Conservation (phyloP, 208 protist genomes). For the Trypanosoma conorhini region DNA sequence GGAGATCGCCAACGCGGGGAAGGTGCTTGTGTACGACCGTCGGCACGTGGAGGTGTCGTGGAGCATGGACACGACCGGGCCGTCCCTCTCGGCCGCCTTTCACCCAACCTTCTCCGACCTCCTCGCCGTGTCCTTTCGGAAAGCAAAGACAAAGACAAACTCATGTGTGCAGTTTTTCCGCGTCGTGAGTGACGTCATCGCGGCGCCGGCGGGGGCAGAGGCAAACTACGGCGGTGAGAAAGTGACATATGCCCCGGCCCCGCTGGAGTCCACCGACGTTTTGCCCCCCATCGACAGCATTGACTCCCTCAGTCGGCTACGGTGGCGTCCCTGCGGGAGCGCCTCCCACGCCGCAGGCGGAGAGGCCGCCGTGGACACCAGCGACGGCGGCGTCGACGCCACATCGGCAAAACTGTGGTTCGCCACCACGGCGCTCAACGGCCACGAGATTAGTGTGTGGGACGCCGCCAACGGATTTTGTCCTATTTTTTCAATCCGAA, state of each 20-base stretch:
- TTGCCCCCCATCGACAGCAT: conserved; percentile 68
- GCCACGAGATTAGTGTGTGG: conserved; percentile 75
- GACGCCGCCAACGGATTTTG: conserved; percentile 67
- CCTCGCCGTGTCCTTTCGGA: conserved; percentile 70
- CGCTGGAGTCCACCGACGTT: conserved; percentile 39
- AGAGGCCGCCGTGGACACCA: conserved; percentile 3
- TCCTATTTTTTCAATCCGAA: conserved; percentile 53
- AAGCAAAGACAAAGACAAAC: conserved; percentile 66
- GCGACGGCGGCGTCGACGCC: conserved; percentile 28
- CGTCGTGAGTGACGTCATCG: conserved; percentile 24
- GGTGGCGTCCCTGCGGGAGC: conserved; percentile 60
- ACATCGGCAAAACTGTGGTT: conserved; percentile 81
- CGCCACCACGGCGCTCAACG: conserved; percentile 59
- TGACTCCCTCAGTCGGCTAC: conserved; percentile 56
- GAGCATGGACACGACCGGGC: conserved; percentile 47
- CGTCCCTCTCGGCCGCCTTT: conserved; percentile 60
- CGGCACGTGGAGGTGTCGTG: conserved; percentile 63
- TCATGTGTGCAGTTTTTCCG: conserved; percentile 69
- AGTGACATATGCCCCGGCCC: neutral
- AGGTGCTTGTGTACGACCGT: conserved; percentile 77
- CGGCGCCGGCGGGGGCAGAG: neutral
- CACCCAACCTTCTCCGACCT: conserved; percentile 83
- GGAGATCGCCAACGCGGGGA: conserved; percentile 45
- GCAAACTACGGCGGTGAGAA: neutral
- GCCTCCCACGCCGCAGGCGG: neutral